Evolutionary conservation across 352 stramenopile species (phyloP).

Genomic region (Globisporangium echinulatum): DNA sequence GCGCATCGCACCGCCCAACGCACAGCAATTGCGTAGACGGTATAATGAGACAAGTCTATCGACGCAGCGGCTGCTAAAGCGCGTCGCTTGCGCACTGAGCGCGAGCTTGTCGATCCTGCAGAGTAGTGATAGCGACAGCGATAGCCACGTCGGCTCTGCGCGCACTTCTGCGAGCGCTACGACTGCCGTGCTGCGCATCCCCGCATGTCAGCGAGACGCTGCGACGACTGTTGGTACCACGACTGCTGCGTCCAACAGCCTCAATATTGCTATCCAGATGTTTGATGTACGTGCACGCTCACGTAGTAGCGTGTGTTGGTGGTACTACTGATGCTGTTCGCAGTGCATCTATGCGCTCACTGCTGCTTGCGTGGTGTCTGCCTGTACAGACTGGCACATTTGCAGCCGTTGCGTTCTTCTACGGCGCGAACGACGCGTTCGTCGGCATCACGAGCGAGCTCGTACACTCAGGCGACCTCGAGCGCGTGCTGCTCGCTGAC

Average conservation of each 20-base stretch:
- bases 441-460: conserved; percentile 10
- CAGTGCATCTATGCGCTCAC: background rate
- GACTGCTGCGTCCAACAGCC: background rate
- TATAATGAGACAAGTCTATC: conserved; percentile 10
- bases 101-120: conserved; percentile 20
- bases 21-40: background rate
- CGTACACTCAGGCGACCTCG: conserved; percentile 17
- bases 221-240: too few species aligned
- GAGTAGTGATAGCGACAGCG: conserved; percentile 4
- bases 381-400: conserved; percentile 14
- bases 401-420: conserved; percentile 16
- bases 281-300: conserved; percentile 20
- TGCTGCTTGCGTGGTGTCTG: background rate
- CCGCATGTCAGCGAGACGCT: too few species aligned
- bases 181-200: conserved; percentile 9
- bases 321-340: background rate
- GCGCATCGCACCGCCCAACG: conserved; percentile 2
- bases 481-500: conserved; percentile 22
- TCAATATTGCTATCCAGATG: conserved; percentile 33
- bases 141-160: conserved; percentile 8
- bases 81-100: conserved; percentile 22
- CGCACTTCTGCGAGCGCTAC: conserved; percentile 5
- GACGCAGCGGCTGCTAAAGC: conserved; percentile 20
- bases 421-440: conserved; percentile 8
- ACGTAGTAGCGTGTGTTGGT: background rate